These are phyloP conservation scores for Nannizziopsis barbatae DNA, from an alignment of 2,329 filamentous ascomycete genomes.

Conservation along the genomic window DNA sequence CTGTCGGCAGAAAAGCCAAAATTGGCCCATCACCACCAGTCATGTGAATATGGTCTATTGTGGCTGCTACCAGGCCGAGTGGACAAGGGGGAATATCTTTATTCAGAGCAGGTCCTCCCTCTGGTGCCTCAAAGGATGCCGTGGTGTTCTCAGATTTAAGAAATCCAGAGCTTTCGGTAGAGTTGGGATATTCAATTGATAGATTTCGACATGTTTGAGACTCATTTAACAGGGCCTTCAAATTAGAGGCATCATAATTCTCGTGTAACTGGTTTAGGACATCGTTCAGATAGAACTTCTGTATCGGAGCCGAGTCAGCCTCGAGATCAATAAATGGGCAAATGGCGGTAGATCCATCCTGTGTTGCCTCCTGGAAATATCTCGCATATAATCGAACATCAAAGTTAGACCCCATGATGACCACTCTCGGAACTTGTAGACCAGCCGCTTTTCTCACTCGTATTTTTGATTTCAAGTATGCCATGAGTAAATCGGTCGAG, in stretches of 20 bases:
- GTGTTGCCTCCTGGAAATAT: constrained; percentile 31
- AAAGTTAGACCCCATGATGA: constrained; percentile 42
- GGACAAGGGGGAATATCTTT: no score
- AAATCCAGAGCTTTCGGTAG: no score
- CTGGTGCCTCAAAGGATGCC: no score
- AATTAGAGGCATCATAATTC: constrained; percentile 17
- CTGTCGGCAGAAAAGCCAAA: constrained; percentile 40
- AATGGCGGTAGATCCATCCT: constrained; percentile 22
- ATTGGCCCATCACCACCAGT: constrained; percentile 37
- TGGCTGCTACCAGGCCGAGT: no score
- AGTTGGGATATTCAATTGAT: not conserved
- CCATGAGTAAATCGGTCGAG: constrained; percentile 38
- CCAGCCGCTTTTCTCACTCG: constrained; percentile 25
- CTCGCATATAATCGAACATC: constrained; percentile 36
- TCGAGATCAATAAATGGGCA: constrained; percentile 37
- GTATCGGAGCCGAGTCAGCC: constrained; percentile 35
- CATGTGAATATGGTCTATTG: no score
- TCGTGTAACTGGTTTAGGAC: constrained; percentile 25
- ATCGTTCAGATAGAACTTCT: constrained; percentile 35
- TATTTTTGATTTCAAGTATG: constrained; percentile 36
- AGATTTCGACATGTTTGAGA: constrained; percentile 19
- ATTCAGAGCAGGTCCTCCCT: no score
- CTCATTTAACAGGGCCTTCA: constrained; percentile 19
- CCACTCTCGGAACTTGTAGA: constrained; percentile 33
- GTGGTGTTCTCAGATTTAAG: not conserved